Base-by-base conservation (phyloP, 345 rosid genomes). In the Salix udensis region DNA sequence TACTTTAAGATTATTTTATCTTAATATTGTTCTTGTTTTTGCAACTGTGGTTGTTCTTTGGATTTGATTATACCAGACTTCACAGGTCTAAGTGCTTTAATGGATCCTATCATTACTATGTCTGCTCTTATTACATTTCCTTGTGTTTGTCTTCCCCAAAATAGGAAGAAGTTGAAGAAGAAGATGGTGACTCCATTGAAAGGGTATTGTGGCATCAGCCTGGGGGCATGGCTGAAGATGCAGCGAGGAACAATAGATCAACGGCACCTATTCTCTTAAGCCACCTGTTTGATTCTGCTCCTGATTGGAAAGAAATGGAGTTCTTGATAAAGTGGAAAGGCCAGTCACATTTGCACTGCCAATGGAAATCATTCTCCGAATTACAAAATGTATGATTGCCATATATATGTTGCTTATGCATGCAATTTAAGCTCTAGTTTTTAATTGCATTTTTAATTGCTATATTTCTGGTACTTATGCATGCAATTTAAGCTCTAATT, bases 291-390 rank as follows among this genome's bases (percentile, higher is more conserved):
- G 94, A 89, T 83, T 83, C 86, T 75, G 92, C 86, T 76, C 88
- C 91, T 62, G 94, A 94, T 84, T 96, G 97, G 98, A 87, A 90
- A 79, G 89, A 91, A 50, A 88, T 92, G 86, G 99, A 94, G 83
- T 94, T 94, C 84, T 82, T 94, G 80, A 93, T 96, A 74, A 96
- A 96, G 87, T 96, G 98, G 99, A 96, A 96, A 83, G 98, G 98
- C 84, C 98, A 91, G 88, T 96, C 99, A 31, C 99, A 96, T 80
- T 86, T 96, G 84, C 99, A 96, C 75, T 96, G 97, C 80, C 97
- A 90, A 85, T 96, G 99, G 99, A 96, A 94, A 83, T 83, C 94
- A 39, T 81, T 92, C 74, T 74, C 84, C 55, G 94, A 96, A 71
- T 81, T 96, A 72, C 99, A 96, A 86, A 90, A 90, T 90, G 99